A percentile compares a stretch with the other conserved stretches of the same genome.
phyloP scores from a whole-genome alignment of 345 rosid species.

The Aquilaria yunnanensis region DNA sequence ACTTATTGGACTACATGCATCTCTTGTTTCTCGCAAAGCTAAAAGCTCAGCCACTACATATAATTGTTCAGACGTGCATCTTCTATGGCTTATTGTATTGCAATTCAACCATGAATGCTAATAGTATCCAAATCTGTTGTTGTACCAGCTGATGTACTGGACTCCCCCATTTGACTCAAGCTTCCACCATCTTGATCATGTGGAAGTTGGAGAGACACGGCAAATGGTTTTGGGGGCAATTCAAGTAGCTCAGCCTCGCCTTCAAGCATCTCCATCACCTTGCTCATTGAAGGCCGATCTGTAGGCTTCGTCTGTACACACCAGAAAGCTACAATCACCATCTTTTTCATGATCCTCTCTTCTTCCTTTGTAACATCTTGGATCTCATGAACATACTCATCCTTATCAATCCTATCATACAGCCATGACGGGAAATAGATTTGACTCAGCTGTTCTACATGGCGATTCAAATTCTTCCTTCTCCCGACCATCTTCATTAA shows the following conservation, averaged over 20 bases:
- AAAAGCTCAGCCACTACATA: too few species aligned
- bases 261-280: constrained; percentile 6
- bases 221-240: constrained; percentile 3
- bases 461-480: constrained; percentile 1
- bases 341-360: constrained; percentile 4
- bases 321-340: constrained; percentile 9
- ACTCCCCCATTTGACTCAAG: too few species aligned
- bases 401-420: constrained; percentile 1
- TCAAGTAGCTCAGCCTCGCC: not conserved
- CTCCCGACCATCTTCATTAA: constrained; percentile 22
- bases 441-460: not conserved
- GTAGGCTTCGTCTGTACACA: constrained; percentile 9
- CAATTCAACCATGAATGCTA: too few species aligned
- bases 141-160: too few species aligned
- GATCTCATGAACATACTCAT: constrained; percentile 8
- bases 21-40: too few species aligned
- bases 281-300: constrained; percentile 2
- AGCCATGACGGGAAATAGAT: constrained; percentile 15
- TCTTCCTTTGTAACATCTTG: not conserved
- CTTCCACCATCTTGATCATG: too few species aligned
- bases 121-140: too few species aligned
- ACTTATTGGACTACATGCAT: too few species aligned
- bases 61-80: too few species aligned
- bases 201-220: too few species aligned
- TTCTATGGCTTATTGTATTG: too few species aligned